Percentiles rank a stretch among this genome's conserved stretches.
Conservation (phyloP, 2,329 filamentous ascomycete genomes). For the Xylaria sp. region DNA sequence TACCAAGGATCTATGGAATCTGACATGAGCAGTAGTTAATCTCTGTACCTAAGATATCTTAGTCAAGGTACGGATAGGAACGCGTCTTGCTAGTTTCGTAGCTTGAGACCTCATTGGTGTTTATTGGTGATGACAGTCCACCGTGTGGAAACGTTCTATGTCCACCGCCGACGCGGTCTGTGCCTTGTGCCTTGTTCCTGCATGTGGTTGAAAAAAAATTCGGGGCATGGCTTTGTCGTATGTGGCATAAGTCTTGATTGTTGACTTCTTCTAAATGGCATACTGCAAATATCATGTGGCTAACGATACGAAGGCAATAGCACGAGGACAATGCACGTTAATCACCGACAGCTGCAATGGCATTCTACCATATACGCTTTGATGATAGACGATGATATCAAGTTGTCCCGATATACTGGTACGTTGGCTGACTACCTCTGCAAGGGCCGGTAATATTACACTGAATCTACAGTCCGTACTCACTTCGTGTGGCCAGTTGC, state of each 20-base stretch:
- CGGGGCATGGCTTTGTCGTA: background rate
- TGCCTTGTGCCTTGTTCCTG: slow-evolving; percentile 38
- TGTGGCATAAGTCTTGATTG: background rate
- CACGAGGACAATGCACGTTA: background rate
- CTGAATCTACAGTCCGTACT: background rate
- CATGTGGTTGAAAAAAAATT: slow-evolving; percentile 22
- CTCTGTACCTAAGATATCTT: background rate
- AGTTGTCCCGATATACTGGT: slow-evolving; percentile 19
- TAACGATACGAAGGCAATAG: background rate
- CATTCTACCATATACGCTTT: background rate
- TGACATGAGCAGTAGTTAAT: slow-evolving; percentile 1
- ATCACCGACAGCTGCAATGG: background rate
- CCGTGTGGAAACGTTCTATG: slow-evolving; percentile 4
- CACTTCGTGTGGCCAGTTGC: background rate
- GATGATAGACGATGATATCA: background rate
- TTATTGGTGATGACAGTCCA: slow-evolving; percentile 12
- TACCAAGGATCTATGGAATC: background rate
- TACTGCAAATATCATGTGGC: background rate
- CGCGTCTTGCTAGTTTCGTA: slow-evolving; percentile 8
- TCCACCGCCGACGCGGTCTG: slow-evolving; percentile 27
- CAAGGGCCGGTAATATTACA: background rate
- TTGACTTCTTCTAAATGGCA: background rate
- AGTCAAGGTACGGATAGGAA: background rate
- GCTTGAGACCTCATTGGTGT: slow-evolving; percentile 19
- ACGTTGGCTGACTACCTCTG: background rate